Evolutionary conservation across 257 asterid genomes (phyloP).

Genomic region (Plantago major): DNA sequence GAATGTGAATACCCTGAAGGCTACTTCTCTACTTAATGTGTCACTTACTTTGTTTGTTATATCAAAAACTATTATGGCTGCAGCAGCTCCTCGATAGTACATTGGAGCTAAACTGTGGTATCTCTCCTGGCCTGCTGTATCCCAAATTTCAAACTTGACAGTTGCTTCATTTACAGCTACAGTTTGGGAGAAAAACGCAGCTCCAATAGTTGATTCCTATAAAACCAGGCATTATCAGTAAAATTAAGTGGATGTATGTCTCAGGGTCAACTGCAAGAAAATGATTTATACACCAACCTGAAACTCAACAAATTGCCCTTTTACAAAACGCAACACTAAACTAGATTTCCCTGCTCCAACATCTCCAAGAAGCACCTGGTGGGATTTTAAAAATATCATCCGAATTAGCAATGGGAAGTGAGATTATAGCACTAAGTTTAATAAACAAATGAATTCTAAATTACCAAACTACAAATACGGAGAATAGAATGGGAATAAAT

Average conservation of each 20-base stretch:
- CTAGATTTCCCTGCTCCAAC: constrained; percentile 94
- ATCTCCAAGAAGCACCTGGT: constrained; percentile 83
- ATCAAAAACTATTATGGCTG: constrained; percentile 75
- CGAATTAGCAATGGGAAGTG: constrained; percentile 16
- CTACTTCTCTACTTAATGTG: neutral
- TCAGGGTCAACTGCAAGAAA: neutral
- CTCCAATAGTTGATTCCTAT: constrained; percentile 89
- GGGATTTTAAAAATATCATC: neutral
- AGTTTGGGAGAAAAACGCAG: constrained; percentile 85
- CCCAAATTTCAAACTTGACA: constrained; percentile 89
- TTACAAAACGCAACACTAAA: constrained; percentile 76
- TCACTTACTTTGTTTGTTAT: constrained; percentile 62
- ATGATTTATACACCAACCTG: constrained; percentile 42
- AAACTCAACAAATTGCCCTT: constrained; percentile 79
- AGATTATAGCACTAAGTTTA: neutral
- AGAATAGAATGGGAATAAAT: neutral
- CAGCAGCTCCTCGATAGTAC: constrained; percentile 94
- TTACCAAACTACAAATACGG: neutral
- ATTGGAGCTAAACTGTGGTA: constrained; percentile 92
- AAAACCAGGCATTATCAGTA: constrained; percentile 18
- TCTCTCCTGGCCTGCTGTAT: constrained; percentile 92
- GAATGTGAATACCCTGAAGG: neutral
- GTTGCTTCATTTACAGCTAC: constrained; percentile 78
- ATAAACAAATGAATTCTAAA: constrained; percentile 3
- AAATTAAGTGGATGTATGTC: constrained; percentile 5